Conservation (phyloP, 2,329 filamentous ascomycete species). For the Saccharata proteae region DNA sequence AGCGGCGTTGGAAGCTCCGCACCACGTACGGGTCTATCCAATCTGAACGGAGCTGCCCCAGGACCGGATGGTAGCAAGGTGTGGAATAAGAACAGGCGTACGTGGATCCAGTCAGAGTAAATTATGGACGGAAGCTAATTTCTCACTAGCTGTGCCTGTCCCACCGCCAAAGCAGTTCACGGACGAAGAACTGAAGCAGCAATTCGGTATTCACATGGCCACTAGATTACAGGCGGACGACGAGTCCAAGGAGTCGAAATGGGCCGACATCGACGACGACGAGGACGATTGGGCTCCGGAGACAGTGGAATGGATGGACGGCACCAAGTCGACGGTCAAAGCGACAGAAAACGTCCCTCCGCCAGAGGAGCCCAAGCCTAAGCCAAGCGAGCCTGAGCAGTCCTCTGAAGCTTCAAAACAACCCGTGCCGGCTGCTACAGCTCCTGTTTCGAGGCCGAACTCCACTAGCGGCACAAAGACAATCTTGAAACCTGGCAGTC, state of each 20-base stretch:
- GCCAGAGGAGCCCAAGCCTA: slow-evolving; percentile 15
- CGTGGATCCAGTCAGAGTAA: slow-evolving; percentile 29
- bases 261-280: slow-evolving; percentile 83
- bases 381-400: slow-evolving; percentile 13
- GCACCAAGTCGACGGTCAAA: slow-evolving; percentile 67
- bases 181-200: slow-evolving; percentile 72
- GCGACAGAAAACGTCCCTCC: slow-evolving; percentile 34
- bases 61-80: slow-evolving; percentile 63
- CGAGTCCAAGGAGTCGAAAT: slow-evolving; percentile 61
- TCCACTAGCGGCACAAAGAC: slow-evolving; percentile 30
- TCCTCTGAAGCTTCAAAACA: slow-evolving; percentile 28
- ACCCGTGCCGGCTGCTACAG: slow-evolving; percentile 9
- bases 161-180: slow-evolving; percentile 72
- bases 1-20: slow-evolving; percentile 45
- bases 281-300: slow-evolving; percentile 81
- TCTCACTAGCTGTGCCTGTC: slow-evolving; percentile 42
- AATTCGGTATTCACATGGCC: slow-evolving; percentile 77
- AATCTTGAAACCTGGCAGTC: slow-evolving; percentile 36
- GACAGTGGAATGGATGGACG: slow-evolving; percentile 77
- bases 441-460: slow-evolving; percentile 22
- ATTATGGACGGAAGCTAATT: slow-evolving; percentile 2
- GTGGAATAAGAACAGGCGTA: slow-evolving; percentile 84
- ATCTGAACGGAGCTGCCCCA: slow-evolving; percentile 46
- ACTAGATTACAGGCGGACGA: slow-evolving; percentile 68
- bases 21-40: slow-evolving; percentile 37